These are phyloP conservation scores for Trichoderma reesei DNA, from an alignment of 495 filamentous ascomycete genomes.

Conservation along the genomic window DNA sequence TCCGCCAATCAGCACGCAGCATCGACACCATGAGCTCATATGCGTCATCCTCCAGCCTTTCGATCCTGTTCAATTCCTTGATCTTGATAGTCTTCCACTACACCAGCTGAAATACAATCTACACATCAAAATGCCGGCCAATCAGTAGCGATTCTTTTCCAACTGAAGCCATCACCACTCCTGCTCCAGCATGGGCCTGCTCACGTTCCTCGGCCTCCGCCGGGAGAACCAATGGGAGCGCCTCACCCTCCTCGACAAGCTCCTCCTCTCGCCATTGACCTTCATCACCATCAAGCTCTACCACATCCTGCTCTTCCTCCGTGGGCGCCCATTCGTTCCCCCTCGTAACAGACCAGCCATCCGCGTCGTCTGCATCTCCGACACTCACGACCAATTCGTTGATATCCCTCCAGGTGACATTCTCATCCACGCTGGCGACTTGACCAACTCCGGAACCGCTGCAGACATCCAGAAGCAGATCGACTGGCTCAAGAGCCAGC, in stretches of 20 bases:
- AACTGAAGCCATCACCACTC: not conserved
- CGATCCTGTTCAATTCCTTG: not conserved
- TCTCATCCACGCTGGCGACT: constrained; percentile 82
- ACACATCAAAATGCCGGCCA: not conserved
- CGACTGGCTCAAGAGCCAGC: constrained; percentile 65
- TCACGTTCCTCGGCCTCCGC: constrained; percentile 27
- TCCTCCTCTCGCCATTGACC: constrained; percentile 44
- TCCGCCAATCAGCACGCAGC: not conserved
- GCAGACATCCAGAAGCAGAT: constrained; percentile 65
- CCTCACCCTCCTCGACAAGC: constrained; percentile 37
- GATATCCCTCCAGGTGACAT: constrained; percentile 68
- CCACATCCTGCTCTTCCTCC: constrained; percentile 50
- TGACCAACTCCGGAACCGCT: constrained; percentile 61
- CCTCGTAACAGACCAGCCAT: constrained; percentile 46
- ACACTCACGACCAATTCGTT: constrained; percentile 64
- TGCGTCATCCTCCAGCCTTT: not conserved
- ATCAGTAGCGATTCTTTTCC: not conserved
- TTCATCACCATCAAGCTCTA: constrained; percentile 44
- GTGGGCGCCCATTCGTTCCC: constrained; percentile 47
- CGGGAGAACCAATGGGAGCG: constrained; percentile 37
- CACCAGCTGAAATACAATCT: not conserved
- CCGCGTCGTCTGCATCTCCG: constrained; percentile 78
- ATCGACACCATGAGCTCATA: constrained; percentile 3
- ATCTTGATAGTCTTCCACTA: not conserved
- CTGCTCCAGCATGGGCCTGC: constrained; percentile 23